Conservation (phyloP, 192 early-diverging fungal genomes). For the Backusella circina region DNA sequence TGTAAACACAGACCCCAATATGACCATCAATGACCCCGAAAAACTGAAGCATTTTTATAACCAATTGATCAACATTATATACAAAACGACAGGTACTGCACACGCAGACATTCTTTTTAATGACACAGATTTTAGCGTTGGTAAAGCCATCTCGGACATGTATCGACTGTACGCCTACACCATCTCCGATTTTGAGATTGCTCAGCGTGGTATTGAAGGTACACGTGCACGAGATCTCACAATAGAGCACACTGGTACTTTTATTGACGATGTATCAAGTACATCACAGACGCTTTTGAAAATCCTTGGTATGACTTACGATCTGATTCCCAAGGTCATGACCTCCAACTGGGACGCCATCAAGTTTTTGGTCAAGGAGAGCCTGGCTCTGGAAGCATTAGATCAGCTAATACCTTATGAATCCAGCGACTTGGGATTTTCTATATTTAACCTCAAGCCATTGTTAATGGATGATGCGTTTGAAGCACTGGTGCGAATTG, state of each 20-base stretch:
- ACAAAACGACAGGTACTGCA: background rate
- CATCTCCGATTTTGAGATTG: slow-evolving; percentile 65
- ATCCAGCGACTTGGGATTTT: background rate
- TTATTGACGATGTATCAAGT: slow-evolving; percentile 64
- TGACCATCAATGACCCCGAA: background rate
- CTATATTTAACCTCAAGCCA: slow-evolving; percentile 36
- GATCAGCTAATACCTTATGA: background rate
- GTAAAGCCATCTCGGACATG: slow-evolving; percentile 32
- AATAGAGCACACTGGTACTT: slow-evolving; percentile 34
- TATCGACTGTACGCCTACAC: slow-evolving; percentile 66
- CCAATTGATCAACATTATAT: slow-evolving; percentile 10
- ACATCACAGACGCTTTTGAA: slow-evolving; percentile 66
- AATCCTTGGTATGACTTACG: slow-evolving; percentile 54
- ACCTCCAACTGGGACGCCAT: background rate
- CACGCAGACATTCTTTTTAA: slow-evolving; percentile 2
- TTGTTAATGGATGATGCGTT: slow-evolving; percentile 72
- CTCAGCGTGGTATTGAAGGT: slow-evolving; percentile 64
- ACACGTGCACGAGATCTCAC: slow-evolving; percentile 25
- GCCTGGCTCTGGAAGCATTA: background rate
- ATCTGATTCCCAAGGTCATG: slow-evolving; percentile 14
- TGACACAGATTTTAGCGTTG: background rate
- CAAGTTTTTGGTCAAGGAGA: background rate
- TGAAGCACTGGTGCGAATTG: slow-evolving; percentile 57
- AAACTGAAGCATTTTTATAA: slow-evolving; percentile 1
- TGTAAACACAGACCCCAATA: background rate